Percentiles rank a stretch among this genome's conserved stretches.
phyloP scores from a whole-genome alignment of 441 rosid species.

The Erodium moschatum region DNA sequence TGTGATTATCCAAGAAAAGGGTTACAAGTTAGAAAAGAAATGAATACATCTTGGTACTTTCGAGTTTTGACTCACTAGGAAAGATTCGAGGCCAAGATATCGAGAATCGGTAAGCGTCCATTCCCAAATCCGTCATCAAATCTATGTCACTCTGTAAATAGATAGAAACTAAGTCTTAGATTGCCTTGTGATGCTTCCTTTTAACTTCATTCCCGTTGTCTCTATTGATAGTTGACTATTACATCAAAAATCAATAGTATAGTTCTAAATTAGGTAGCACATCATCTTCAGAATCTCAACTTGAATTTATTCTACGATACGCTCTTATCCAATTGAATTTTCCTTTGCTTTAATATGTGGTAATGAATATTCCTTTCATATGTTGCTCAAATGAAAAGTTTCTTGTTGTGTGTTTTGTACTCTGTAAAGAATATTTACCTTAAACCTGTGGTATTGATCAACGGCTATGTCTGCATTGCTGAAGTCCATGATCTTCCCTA shows the following conservation, averaged over 20 bases:
- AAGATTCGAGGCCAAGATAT: slow-evolving; percentile 88
- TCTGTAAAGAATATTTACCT: slow-evolving; percentile 28
- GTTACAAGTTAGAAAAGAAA: too few species aligned
- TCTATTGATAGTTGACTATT: neutral
- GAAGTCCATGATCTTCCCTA: slow-evolving; percentile 84
- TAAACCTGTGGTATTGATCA: slow-evolving; percentile 76
- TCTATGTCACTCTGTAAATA: slow-evolving; percentile 54
- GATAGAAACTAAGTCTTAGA: neutral
- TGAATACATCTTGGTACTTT: neutral
- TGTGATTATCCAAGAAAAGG: too few species aligned
- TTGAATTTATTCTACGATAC: neutral
- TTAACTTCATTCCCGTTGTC: slow-evolving; percentile 3
- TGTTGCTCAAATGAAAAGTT: neutral
- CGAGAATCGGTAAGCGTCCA: slow-evolving; percentile 86
- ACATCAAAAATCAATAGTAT: neutral
- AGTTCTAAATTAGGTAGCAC: neutral
- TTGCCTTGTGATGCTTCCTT: neutral
- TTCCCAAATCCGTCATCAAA: slow-evolving; percentile 73
- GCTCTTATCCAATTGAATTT: slow-evolving; percentile 19
- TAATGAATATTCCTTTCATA: neutral
- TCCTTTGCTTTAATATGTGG: neutral
- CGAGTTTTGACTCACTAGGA: slow-evolving; percentile 43
- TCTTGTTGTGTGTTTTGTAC: neutral
- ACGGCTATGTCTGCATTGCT: slow-evolving; percentile 87
- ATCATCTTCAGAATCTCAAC: slow-evolving; percentile 7